phyloP scores from a whole-genome alignment of 371 early-diverging fungal species.

The Saksenaea oblongispora region DNA sequence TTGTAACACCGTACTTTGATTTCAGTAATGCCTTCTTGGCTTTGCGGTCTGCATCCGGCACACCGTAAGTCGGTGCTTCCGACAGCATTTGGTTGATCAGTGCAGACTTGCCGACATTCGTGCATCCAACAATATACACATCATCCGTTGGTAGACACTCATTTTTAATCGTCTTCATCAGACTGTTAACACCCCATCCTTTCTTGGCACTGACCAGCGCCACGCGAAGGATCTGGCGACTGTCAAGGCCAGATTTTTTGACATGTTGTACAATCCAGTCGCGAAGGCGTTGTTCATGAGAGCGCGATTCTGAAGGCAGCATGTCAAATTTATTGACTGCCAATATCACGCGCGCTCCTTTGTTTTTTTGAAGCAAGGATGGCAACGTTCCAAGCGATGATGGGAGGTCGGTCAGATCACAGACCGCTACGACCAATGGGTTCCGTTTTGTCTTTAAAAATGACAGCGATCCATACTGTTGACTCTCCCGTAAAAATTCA shows the following conservation, averaged over 20 bases:
- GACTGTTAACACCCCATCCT: constrained; percentile 54
- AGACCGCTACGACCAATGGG: constrained; percentile 57
- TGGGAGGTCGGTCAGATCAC: constrained; percentile 69
- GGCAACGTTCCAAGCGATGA: constrained; percentile 54
- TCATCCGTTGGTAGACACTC: constrained; percentile 59
- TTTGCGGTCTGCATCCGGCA: constrained; percentile 8
- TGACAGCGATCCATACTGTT: constrained; percentile 55
- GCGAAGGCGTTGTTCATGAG: constrained; percentile 54
- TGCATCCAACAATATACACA: constrained; percentile 69
- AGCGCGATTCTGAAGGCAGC: constrained; percentile 51
- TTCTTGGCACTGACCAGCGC: constrained; percentile 68
- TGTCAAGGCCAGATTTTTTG: constrained; percentile 41
- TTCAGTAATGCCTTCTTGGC: constrained; percentile 37
- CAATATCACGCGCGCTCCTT: constrained; percentile 53
- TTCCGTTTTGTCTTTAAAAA: constrained; percentile 58
- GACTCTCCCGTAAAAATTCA: constrained; percentile 48
- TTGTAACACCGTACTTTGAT: constrained; percentile 54
- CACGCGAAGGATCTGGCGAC: constrained; percentile 41
- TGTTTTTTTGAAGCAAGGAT: constrained; percentile 40
- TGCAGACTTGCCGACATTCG: constrained; percentile 77
- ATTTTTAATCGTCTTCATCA: constrained; percentile 48
- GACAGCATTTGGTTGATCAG: constrained; percentile 63
- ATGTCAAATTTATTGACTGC: constrained; percentile 73
- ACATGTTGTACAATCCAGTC: constrained; percentile 57
- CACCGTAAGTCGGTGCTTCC: constrained; percentile 22